Evolutionary conservation across 495 filamentous ascomycete species (phyloP).

Genomic region (Hypoxylon lienhwacheense): DNA sequence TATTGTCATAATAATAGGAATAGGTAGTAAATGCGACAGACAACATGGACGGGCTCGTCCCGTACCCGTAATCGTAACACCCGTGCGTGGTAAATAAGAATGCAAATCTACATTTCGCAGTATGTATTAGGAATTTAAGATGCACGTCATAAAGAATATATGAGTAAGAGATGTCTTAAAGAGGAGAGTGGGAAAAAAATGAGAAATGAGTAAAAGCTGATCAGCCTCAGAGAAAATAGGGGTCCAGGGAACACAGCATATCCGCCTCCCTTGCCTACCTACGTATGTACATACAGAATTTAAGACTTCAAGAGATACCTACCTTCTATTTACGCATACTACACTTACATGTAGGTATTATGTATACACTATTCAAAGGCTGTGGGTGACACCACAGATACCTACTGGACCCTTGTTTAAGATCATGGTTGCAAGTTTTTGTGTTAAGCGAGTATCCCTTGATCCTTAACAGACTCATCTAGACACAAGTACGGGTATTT

Average conservation of each 20-base stretch:
- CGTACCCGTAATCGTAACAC: background rate
- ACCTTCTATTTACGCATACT: too few species aligned
- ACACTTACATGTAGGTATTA: too few species aligned
- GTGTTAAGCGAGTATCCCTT: background rate
- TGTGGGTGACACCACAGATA: too few species aligned
- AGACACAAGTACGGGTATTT: too few species aligned
- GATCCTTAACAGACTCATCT: slow-evolving; percentile 16
- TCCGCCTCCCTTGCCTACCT: slow-evolving; percentile 9
- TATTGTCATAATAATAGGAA: too few species aligned
- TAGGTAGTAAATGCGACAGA: too few species aligned
- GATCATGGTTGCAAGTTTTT: too few species aligned
- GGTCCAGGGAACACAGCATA: slow-evolving; percentile 24
- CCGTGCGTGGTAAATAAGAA: background rate
- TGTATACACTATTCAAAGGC: too few species aligned
- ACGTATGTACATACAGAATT: too few species aligned
- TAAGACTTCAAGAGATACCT: too few species aligned
- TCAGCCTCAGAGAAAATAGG: slow-evolving; percentile 28
- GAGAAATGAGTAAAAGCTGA: background rate
- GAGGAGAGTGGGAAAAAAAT: background rate
- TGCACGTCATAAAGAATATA: slow-evolving; percentile 29
- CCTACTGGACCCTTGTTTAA: too few species aligned
- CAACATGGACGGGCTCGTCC: too few species aligned
- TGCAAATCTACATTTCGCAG: slow-evolving; percentile 15
- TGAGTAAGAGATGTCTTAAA: slow-evolving; percentile 13
- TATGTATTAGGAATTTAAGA: slow-evolving; percentile 20